Evolutionary conservation across 345 rosid genomes (phyloP).

Genomic region (Acer saccharum): DNA sequence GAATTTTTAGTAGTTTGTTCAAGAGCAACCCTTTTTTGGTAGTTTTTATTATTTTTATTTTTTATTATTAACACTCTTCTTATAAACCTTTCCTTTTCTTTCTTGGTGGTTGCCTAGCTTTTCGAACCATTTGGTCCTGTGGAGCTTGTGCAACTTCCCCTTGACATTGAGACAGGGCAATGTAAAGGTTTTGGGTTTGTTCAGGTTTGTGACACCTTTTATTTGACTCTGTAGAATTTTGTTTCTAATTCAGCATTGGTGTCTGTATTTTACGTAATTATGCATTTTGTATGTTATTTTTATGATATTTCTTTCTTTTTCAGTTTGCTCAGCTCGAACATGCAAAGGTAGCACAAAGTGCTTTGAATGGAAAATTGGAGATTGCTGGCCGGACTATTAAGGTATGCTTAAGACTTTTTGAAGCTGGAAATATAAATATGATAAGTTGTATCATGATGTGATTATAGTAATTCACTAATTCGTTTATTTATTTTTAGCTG

Average conservation of each 20-base stretch:
- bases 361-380: conserved; percentile 89
- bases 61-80: background rate
- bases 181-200: conserved; percentile 98
- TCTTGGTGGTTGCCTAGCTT: conserved; percentile 44
- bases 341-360: conserved; percentile 85
- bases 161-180: conserved; percentile 87
- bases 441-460: conserved; percentile 9
- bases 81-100: background rate
- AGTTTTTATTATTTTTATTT: background rate
- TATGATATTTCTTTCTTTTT: conserved; percentile 1
- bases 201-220: conserved; percentile 57
- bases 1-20: background rate
- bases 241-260: background rate
- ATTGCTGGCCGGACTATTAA: conserved; percentile 86
- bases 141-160: conserved; percentile 94
- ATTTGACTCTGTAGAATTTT: conserved; percentile 13
- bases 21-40: background rate
- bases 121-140: conserved; percentile 95
- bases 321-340: conserved; percentile 94
- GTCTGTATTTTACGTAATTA: background rate
- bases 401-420: conserved; percentile 41
- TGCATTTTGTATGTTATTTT: conserved; percentile 3
- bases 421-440: background rate
- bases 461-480: background rate
- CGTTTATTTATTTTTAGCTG: conserved; percentile 1